Evolutionary conservation across 1,284 basidiomycete genomes (phyloP), one percentile per base, ranked within the genome.

Genomic region (Microbotryum violaceum): DNA sequence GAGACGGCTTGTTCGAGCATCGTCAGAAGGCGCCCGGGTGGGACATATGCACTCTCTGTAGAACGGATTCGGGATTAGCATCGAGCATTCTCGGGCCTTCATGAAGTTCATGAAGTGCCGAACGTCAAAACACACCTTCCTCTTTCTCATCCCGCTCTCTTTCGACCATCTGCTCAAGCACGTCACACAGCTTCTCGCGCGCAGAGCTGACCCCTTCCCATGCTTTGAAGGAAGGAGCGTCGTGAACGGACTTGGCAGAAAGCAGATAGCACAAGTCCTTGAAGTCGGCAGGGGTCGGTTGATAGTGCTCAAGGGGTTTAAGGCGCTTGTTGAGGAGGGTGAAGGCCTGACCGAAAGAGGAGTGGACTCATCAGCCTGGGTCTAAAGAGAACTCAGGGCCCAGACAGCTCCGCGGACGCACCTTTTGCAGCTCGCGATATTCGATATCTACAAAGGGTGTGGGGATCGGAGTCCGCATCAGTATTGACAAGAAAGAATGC

Each of bases 271-370:
- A 78, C 37, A 80, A 70, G 57, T 77, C 76, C 57, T 77, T 74
- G 61, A 78, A 79, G 68, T 79, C 78, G 59, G 76, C 77, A 1
- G 78, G 75, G 33, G 77, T 75, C 2, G 79, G 78, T 64, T 79
- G 78, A 61, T 79, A 80, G 61, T 79, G 78, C 60, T 80, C 79
- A 20, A 80, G 71, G 8, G 78, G 78, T 66, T 79, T 79, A 31
- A 80, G 70, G 1, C 78, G 72, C 62, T 79, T 79, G 56, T 76
- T 76, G 20, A 80, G 73, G 21, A 79, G 76, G 25, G 79, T 79
- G 71, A 80, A 80, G 1, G 78, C 79, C 62, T 71, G 51, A 10
- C n/a, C 47, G 31, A n/a, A 42, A 31, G 21, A 6, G 10, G 4
- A 37, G 18, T 8, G 25, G 7, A 31, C 31, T 49, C 23, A n/a